Conservation (phyloP, 495 filamentous ascomycete genomes). For the Platismatia glauca region DNA sequence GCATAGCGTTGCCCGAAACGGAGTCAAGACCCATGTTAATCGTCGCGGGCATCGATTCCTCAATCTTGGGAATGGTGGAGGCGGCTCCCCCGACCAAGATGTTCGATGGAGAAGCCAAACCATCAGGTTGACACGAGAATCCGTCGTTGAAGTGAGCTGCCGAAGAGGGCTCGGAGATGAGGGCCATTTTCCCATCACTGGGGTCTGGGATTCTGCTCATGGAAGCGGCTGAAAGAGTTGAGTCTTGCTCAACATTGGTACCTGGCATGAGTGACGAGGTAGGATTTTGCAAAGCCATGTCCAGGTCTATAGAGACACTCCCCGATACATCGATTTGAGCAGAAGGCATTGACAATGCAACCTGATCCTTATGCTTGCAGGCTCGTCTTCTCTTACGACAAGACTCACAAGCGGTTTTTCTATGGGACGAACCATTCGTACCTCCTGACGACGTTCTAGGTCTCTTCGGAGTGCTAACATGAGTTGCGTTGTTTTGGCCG, state of each 20-base stretch:
- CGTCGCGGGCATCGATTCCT: not conserved
- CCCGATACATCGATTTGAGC: not conserved
- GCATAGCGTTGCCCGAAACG: constrained; percentile 15
- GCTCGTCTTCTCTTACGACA: constrained; percentile 46
- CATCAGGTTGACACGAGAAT: not conserved
- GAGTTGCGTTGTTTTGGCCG: not conserved
- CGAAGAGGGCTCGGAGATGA: not conserved
- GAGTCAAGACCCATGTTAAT: not conserved
- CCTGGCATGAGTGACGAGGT: not conserved
- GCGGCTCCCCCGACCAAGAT: not conserved
- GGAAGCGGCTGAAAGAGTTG: not conserved
- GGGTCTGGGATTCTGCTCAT: not conserved
- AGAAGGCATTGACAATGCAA: not conserved
- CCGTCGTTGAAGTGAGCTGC: not conserved
- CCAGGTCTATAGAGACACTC: not conserved
- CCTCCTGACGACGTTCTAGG: constrained; percentile 29
- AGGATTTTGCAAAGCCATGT: not conserved
- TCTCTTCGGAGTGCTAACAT: constrained; percentile 22
- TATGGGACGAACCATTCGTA: constrained; percentile 35
- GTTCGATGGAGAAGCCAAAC: not conserved
- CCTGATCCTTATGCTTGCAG: constrained; percentile 46
- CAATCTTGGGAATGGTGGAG: not conserved
- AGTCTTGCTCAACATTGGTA: not conserved
- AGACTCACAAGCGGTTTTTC: constrained; percentile 47
- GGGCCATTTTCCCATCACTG: not conserved